Evolutionary conservation across 148 eudicot genomes (phyloP).

Genomic region (Diospyros kaki): DNA sequence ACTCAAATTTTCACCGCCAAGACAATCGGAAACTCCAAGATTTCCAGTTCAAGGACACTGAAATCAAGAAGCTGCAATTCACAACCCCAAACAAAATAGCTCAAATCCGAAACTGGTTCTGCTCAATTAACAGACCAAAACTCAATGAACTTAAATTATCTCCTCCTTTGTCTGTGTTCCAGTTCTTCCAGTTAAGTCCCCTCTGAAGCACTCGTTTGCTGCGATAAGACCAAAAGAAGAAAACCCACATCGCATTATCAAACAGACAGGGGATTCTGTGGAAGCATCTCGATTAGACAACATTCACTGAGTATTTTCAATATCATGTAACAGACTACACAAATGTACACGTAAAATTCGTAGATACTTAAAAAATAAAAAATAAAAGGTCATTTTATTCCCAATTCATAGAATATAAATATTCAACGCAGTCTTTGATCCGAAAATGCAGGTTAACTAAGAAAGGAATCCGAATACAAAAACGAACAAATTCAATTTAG

Average conservation of each 20-base stretch:
- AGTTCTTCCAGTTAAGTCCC: neutral
- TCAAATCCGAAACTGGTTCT: neutral
- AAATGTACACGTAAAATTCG: neutral
- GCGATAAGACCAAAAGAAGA: neutral
- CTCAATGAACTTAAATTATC: too few relatives aligned
- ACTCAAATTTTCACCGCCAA: constrained; percentile 11
- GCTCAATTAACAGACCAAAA: neutral
- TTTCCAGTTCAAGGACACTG: neutral
- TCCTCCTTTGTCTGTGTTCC: neutral
- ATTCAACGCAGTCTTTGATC: too few relatives aligned
- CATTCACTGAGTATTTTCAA: neutral
- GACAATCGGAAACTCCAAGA: neutral
- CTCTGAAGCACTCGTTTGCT: neutral
- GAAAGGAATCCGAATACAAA: neutral
- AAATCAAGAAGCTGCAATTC: neutral
- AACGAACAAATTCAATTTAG: neutral
- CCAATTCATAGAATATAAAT: too few relatives aligned
- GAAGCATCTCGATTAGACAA: too few relatives aligned
- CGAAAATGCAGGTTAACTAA: neutral
- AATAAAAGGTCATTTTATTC: neutral
- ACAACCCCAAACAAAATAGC: neutral
- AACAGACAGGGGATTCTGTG: neutral
- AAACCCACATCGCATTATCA: neutral
- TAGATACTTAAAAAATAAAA: neutral
- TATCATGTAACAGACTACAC: neutral